Conservation (phyloP, 1,139 yeast species). For the Yamadazyma atlantica region DNA sequence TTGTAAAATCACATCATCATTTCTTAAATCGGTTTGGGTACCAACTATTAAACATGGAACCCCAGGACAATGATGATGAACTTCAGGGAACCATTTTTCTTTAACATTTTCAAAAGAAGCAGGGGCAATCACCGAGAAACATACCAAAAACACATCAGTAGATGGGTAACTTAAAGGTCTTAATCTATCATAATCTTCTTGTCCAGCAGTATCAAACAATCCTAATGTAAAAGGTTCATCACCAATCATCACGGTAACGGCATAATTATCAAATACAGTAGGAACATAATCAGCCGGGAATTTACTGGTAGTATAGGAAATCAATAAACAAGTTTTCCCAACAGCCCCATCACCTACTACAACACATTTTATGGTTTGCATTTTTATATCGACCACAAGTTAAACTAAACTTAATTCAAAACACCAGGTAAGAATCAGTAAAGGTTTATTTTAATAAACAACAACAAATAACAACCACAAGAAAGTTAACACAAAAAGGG, state of each 20-base stretch:
- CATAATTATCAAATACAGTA: constrained; percentile 93
- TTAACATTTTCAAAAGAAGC: constrained; percentile 97
- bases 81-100: constrained; percentile 98
- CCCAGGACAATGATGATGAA: constrained; percentile 96
- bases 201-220: constrained; percentile 96
- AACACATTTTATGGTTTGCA: constrained; percentile 93
- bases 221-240: constrained; percentile 98
- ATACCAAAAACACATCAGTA: constrained; percentile 92
- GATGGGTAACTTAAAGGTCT: constrained; percentile 97
- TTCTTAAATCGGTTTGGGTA: constrained; percentile 92
- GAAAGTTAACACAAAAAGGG: too few relatives aligned
- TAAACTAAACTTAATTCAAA: background rate
- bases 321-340: constrained; percentile 87
- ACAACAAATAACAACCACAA: background rate
- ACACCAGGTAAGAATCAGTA: background rate
- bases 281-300: constrained; percentile 91
- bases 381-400: too few relatives aligned
- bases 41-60: constrained; percentile 96
- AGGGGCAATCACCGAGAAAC: constrained; percentile 94
- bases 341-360: constrained; percentile 99
- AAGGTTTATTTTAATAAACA: background rate
- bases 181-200: constrained; percentile 95
- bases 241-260: constrained; percentile 97
- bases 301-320: constrained; percentile 84
- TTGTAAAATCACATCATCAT: constrained; percentile 86